Conservation (phyloP, 2,329 filamentous ascomycete genomes). For the Polychaeton citri region DNA sequence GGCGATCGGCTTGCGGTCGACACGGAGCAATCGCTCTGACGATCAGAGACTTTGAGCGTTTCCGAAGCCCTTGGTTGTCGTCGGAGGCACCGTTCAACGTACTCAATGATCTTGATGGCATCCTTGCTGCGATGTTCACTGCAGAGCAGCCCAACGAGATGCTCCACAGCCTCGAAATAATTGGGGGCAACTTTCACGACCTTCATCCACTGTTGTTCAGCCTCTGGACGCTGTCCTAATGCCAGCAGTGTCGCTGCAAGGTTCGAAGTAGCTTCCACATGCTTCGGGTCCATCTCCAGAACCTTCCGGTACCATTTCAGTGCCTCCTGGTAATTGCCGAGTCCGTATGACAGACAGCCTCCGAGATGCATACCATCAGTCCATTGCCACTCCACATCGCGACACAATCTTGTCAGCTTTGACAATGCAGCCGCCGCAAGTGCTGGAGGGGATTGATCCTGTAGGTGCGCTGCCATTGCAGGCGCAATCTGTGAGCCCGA, state of each 20-base stretch:
- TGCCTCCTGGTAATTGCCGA: constrained; percentile 71
- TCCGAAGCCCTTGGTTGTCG: constrained; percentile 30
- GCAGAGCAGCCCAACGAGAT: constrained; percentile 79
- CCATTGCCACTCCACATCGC: constrained; percentile 76
- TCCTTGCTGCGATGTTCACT: constrained; percentile 67
- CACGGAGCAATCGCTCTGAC: constrained; percentile 45
- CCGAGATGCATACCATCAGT: constrained; percentile 83
- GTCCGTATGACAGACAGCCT: constrained; percentile 80
- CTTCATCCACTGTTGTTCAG: constrained; percentile 70
- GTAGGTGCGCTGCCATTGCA: constrained; percentile 16
- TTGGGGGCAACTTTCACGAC: constrained; percentile 74
- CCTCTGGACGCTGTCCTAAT: constrained; percentile 68
- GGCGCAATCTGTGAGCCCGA: constrained; percentile 21
- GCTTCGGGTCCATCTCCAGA: constrained; percentile 45
- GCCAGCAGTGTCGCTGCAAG: constrained; percentile 80
- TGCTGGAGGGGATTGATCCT: constrained; percentile 25
- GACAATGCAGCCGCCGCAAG: constrained; percentile 56
- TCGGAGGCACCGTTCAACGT: constrained; percentile 62
- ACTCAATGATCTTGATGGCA: constrained; percentile 75
- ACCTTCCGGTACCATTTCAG: constrained; percentile 62
- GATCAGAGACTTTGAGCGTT: constrained; percentile 36
- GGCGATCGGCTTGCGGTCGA: constrained; percentile 40
- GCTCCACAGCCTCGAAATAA: constrained; percentile 90
- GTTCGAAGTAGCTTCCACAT: constrained; percentile 90
- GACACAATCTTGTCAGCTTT: constrained; percentile 60